Percentiles rank a stretch among this genome's conserved stretches.
Evolutionary conservation across 805 yeast species (phyloP).

Genomic region (Wickerhamomyces mucosus): DNA sequence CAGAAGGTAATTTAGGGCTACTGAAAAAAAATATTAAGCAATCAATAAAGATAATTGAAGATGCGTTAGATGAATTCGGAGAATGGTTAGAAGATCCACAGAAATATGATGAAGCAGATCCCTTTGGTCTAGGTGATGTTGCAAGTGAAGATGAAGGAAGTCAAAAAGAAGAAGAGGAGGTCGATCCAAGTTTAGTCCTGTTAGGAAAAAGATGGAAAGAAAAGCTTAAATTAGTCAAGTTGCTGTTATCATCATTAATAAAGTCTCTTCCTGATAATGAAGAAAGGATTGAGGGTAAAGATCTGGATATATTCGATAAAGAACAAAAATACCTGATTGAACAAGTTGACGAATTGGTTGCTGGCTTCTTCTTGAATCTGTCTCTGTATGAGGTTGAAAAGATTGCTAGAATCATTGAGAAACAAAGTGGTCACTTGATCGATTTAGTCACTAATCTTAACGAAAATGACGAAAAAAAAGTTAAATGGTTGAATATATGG

Average conservation of each 20-base stretch:
- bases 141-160: constrained; percentile 23
- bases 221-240: constrained; percentile 46
- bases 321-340: constrained; percentile 34
- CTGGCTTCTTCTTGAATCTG: constrained; percentile 38
- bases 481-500: constrained; percentile 54
- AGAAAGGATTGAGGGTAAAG: constrained; percentile 27
- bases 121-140: constrained; percentile 35
- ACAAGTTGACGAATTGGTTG: constrained; percentile 48
- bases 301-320: constrained; percentile 37
- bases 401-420: constrained; percentile 24
- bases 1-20: constrained; percentile 44
- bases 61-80: constrained; percentile 56
- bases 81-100: constrained; percentile 63
- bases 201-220: constrained; percentile 40
- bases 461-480: constrained; percentile 38
- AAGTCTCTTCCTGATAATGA: constrained; percentile 42
- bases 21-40: constrained; percentile 37
- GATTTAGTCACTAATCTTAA: constrained; percentile 33
- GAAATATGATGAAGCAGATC: constrained; percentile 35
- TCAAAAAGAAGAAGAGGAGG: constrained; percentile 13
- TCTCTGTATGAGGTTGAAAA: constrained; percentile 18
- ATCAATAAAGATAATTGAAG: constrained; percentile 40
- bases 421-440: constrained; percentile 11
- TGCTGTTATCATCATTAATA: constrained; percentile 46
- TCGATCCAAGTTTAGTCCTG: constrained; percentile 26